These are phyloP conservation scores for Apodospora peruviana DNA, from an alignment of 495 filamentous ascomycete species.

Conservation along the genomic window DNA sequence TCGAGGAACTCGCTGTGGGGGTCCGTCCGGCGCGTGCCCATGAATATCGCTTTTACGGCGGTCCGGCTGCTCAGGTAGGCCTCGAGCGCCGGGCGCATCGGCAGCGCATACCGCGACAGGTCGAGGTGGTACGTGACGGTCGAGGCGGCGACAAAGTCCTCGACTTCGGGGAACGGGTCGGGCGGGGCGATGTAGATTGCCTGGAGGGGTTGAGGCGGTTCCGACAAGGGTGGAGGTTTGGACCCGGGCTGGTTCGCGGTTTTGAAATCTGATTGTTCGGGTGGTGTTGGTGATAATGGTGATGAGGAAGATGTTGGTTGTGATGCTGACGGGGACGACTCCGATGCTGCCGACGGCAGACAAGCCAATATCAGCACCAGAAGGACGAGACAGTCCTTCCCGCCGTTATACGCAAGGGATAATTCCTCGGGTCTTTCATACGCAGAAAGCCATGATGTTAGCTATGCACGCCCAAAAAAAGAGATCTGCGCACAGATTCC, in stretches of 20 bases:
- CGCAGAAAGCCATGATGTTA: conserved; percentile 3
- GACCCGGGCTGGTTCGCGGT: conserved; percentile 4
- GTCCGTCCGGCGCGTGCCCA: conserved; percentile 87
- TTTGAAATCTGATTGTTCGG: conserved; percentile 1
- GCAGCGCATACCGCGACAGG: conserved; percentile 68
- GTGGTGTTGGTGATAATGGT: neutral
- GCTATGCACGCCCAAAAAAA: neutral
- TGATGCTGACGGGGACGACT: conserved; percentile 12
- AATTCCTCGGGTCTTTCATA: conserved; percentile 61
- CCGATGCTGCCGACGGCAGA: conserved; percentile 45
- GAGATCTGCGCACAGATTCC: neutral
- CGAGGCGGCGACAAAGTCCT: conserved; percentile 69
- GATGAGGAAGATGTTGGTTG: neutral
- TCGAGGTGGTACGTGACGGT: conserved; percentile 64
- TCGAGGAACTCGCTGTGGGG: conserved; percentile 75
- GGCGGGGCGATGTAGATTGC: conserved; percentile 82
- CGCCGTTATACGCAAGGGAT: conserved; percentile 93
- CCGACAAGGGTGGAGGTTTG: neutral
- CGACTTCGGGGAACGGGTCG: conserved; percentile 78
- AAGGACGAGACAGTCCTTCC: conserved; percentile 94
- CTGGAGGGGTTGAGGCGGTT: conserved; percentile 49
- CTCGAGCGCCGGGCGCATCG: conserved; percentile 75
- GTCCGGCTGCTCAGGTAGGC: conserved; percentile 62
- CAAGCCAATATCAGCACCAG: conserved; percentile 81
- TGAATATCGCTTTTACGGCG: conserved; percentile 75